Evolutionary conservation across 305 asterid genomes (phyloP), one percentile per base, ranked within the genome.

Genomic region (Striga hermonthica): DNA sequence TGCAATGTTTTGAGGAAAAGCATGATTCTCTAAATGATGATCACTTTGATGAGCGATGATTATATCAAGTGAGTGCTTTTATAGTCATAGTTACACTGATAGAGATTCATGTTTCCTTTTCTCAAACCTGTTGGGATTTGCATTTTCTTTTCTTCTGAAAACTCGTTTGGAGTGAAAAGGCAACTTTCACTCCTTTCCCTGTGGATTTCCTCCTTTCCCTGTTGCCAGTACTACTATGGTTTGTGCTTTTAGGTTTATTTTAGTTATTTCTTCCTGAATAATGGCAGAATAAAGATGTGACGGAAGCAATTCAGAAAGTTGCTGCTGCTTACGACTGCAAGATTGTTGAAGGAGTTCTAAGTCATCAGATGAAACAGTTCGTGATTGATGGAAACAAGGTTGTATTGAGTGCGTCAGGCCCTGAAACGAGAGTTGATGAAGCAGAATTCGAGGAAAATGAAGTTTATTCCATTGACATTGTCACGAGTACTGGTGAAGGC

Each of bases 391-490:
- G 91, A 53, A 87, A 87, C 77, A 84, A 87, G 64, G 95, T 84
- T 31, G 86, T 84, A 49, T 67, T 87, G 71, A 82, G 83, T 65
- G 86, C 75, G 22, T 67, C 89, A 4, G 74, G 69, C 56, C 82
- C 91, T 13, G 95, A 87, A 6, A 84, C 81, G 37, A 78, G 86
- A 75, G 95, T 87, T 55, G 95, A 87, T 72, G 91, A 87, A 56
- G 86, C 87, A 4, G 91, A 87, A 50, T 87, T 87, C 65, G 95
- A 87, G 79, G 95, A 87, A 74, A 87, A 87, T 72, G 95, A 87
- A 70, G 91, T 87, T 40, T 87, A 87, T 74, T 75, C 89, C 39
- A 71, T 87, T 57, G 92, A 81, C 74, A 79, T 83, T 12, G 89
- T 85, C 44, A 78, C 87, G 5, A 85, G 92, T 75, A 77, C 85